Percentiles rank a stretch among this genome's conserved stretches.
These are phyloP conservation scores for Paramyrothecium roridum DNA, from an alignment of 2,329 filamentous ascomycete genomes.

Conservation along the genomic window DNA sequence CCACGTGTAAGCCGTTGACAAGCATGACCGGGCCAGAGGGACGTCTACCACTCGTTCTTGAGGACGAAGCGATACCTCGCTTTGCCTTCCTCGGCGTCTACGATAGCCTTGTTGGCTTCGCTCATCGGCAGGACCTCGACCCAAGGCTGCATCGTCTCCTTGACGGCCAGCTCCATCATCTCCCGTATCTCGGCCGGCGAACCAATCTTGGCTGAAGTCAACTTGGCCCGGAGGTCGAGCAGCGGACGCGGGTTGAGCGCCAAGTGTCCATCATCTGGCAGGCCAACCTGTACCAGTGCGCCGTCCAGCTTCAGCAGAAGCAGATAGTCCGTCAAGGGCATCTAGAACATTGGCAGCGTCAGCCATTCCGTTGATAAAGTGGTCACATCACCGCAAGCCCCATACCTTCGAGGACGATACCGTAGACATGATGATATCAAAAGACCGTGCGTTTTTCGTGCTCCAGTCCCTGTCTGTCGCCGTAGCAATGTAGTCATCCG, in stretches of 20 bases:
- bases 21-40: no score
- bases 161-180: slow-evolving; percentile 55
- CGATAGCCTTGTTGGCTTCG: slow-evolving; percentile 52
- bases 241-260: slow-evolving; percentile 36
- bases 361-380: background rate
- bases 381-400: background rate
- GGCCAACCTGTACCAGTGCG: slow-evolving; percentile 62
- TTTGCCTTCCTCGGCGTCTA: slow-evolving; percentile 54
- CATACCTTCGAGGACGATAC: slow-evolving; percentile 37
- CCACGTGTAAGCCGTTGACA: no score
- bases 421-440: slow-evolving; percentile 60
- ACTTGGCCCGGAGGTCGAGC: slow-evolving; percentile 49
- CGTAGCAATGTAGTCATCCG: slow-evolving; percentile 44
- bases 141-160: slow-evolving; percentile 54
- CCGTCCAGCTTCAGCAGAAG: slow-evolving; percentile 56
- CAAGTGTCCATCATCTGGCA: slow-evolving; percentile 15
- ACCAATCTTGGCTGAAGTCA: slow-evolving; percentile 45
- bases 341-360: slow-evolving; percentile 21
- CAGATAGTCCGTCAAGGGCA: slow-evolving; percentile 62
- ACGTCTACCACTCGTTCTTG: background rate
- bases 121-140: slow-evolving; percentile 53
- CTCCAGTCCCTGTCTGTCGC: slow-evolving; percentile 52
- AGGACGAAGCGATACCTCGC: slow-evolving; percentile 44
- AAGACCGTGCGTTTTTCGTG: slow-evolving; percentile 43
- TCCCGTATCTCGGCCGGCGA: slow-evolving; percentile 54